phyloP scores from a whole-genome alignment of 495 filamentous ascomycete genomes.

The Neurospora cerealis region DNA sequence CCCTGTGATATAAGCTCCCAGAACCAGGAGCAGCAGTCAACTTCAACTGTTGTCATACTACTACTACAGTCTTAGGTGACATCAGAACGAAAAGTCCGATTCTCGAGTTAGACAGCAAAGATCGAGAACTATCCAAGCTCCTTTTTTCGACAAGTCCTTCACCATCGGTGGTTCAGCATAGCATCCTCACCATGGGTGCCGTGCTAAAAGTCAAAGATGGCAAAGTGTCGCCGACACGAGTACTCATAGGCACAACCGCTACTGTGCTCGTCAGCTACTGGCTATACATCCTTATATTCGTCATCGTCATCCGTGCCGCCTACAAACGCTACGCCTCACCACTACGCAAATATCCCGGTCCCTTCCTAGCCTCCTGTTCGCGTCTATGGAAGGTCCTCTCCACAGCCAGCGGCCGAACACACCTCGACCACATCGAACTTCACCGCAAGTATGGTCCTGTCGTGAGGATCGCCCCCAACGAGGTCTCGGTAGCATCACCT shows the following conservation, averaged over 20 bases:
- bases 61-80: not conserved
- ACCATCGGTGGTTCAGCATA: not conserved
- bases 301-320: slow-evolving; percentile 22
- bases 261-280: slow-evolving; percentile 26
- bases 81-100: not conserved
- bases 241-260: slow-evolving; percentile 18
- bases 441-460: slow-evolving; percentile 45
- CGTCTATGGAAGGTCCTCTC: slow-evolving; percentile 37
- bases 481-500: slow-evolving; percentile 44
- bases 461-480: slow-evolving; percentile 47
- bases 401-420: slow-evolving; percentile 26
- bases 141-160: not conserved
- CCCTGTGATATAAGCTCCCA: slow-evolving; percentile 5
- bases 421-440: slow-evolving; percentile 36
- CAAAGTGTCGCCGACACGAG: slow-evolving; percentile 18
- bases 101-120: not conserved
- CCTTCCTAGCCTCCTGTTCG: slow-evolving; percentile 38
- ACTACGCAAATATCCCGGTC: slow-evolving; percentile 39
- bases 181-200: slow-evolving; percentile 16
- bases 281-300: slow-evolving; percentile 20
- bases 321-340: slow-evolving; percentile 36
- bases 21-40: slow-evolving; percentile 5
- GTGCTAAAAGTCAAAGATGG: slow-evolving; percentile 17
- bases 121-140: not conserved
- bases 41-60: slow-evolving; percentile 22